Evolutionary conservation across 805 yeast genomes (phyloP).

Genomic region (Yamadazyma paraphyllophila): DNA sequence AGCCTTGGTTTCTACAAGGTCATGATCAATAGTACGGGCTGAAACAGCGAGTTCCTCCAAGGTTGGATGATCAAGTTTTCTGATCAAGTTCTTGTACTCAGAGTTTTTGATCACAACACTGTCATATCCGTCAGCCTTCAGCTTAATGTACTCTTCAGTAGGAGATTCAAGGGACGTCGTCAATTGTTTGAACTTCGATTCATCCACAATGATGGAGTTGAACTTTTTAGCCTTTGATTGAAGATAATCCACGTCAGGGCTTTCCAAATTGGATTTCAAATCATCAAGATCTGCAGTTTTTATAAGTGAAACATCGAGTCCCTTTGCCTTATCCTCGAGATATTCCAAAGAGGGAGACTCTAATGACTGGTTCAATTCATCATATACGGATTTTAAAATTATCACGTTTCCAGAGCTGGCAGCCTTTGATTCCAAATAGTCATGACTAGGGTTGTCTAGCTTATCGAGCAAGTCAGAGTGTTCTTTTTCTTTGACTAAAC

Average conservation of each 20-base stretch:
- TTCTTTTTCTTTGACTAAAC: slow-evolving; percentile 18
- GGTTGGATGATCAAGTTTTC: slow-evolving; percentile 8
- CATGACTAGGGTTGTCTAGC: slow-evolving; percentile 31
- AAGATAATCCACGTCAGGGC: slow-evolving; percentile 22
- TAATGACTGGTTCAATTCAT: slow-evolving; percentile 24
- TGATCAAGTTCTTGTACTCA: slow-evolving; percentile 1
- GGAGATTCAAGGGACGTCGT: slow-evolving; percentile 6
- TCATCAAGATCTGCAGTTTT: neutral
- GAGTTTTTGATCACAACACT: slow-evolving; percentile 2
- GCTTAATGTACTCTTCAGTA: slow-evolving; percentile 9
- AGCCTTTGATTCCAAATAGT: slow-evolving; percentile 20
- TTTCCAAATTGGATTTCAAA: neutral
- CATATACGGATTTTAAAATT: slow-evolving; percentile 27
- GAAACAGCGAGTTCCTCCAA: slow-evolving; percentile 5
- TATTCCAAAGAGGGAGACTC: slow-evolving; percentile 27
- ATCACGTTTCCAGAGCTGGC: slow-evolving; percentile 31
- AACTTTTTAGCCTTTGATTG: slow-evolving; percentile 9
- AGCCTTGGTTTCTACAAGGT: slow-evolving; percentile 16
- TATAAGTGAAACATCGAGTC: slow-evolving; percentile 2
- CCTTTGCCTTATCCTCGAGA: slow-evolving; percentile 20
- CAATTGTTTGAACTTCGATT: slow-evolving; percentile 11
- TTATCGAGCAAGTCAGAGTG: slow-evolving; percentile 1
- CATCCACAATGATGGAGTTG: slow-evolving; percentile 8
- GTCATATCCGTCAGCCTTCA: slow-evolving; percentile 2
- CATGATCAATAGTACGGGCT: slow-evolving; percentile 15